Base-by-base conservation (phyloP, 306 rosid species). In the Glycine soja region DNA sequence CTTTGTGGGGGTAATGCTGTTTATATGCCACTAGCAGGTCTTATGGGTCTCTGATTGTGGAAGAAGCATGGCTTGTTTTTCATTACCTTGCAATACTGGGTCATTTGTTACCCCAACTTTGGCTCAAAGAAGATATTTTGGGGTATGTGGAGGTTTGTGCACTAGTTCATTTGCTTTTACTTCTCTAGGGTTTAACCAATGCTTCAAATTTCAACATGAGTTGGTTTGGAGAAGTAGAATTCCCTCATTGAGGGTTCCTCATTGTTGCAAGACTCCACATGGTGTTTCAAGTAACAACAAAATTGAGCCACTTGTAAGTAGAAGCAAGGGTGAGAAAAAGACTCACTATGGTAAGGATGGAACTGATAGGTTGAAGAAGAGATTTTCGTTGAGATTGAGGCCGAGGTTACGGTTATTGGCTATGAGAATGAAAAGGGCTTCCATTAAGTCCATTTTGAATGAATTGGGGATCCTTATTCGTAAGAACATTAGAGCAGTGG, bases 331-430 rank as follows among this genome's bases (percentile, higher is more conserved):
- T 72, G 82, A 80, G 11, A 85, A 81, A 62, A 88, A 86, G 83
- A 69, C 85, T 10, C 71, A 80, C 69, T 72, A 72, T 77, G 89
- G 91, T 68, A 79, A 89, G 54, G 88, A 76, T 40, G 85, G 43
- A 51, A 74, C 81, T 54, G 76, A 82, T 50, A 73, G 77, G 63
- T 12, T 82, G 74, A 92, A 87, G 84, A 90, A 86, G 84, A 85
- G 90, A 56, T 89, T 90, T 77, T 88, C 93, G 2, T 83, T 93
- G 86, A 91, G 99, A 70, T 88, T 93, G 81, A 88, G 93, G 9
- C 99, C 94, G 10, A 88, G 99, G 82, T 80, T 95, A 75, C 75
- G 99, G 78, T 86, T 90, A 42, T 83, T 93, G 42, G 86, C 84
- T 66, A 81, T 64, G 38, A 93, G 90, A 80, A 67, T 93, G 85